phyloP scores from a whole-genome alignment of 441 rosid species.

The Codiaeum variegatum region DNA sequence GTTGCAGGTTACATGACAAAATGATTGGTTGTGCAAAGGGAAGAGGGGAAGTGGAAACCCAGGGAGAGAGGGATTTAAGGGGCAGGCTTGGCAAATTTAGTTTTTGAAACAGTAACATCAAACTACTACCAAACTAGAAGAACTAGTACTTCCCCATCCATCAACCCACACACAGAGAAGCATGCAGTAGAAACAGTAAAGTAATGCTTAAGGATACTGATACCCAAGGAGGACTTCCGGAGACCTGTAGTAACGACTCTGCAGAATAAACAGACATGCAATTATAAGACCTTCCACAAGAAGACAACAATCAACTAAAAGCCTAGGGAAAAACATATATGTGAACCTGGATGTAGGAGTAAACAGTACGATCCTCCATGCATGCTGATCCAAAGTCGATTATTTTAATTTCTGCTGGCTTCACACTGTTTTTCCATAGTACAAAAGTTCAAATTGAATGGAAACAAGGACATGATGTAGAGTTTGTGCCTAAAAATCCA shows the following conservation, averaged over 20 bases:
- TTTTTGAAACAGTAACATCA: background rate
- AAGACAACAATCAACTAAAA: constrained; percentile 17
- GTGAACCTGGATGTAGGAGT: constrained; percentile 96
- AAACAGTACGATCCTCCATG: constrained; percentile 97
- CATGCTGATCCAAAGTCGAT: constrained; percentile 99
- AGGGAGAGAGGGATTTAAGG: too few species aligned
- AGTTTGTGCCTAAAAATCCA: constrained; percentile 16
- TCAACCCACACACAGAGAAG: background rate
- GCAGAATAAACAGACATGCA: constrained; percentile 38
- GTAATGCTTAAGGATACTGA: constrained; percentile 73
- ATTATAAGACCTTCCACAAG: constrained; percentile 15
- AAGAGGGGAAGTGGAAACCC: background rate
- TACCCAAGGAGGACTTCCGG: constrained; percentile 99
- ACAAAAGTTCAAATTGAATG: constrained; percentile 28
- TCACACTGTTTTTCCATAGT: constrained; percentile 49
- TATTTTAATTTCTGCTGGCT: constrained; percentile 94
- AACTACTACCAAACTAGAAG: background rate
- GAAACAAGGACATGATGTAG: constrained; percentile 13
- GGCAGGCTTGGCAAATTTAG: background rate
- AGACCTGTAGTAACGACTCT: constrained; percentile 99
- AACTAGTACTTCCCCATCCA: background rate
- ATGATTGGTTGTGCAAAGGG: background rate
- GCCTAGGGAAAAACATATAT: constrained; percentile 12
- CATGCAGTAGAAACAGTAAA: constrained; percentile 2
- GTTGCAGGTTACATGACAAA: background rate